Percentiles rank a stretch among this genome's conserved stretches.
Evolutionary conservation across 495 filamentous ascomycete species (phyloP).

Genomic region (Podospora comata): DNA sequence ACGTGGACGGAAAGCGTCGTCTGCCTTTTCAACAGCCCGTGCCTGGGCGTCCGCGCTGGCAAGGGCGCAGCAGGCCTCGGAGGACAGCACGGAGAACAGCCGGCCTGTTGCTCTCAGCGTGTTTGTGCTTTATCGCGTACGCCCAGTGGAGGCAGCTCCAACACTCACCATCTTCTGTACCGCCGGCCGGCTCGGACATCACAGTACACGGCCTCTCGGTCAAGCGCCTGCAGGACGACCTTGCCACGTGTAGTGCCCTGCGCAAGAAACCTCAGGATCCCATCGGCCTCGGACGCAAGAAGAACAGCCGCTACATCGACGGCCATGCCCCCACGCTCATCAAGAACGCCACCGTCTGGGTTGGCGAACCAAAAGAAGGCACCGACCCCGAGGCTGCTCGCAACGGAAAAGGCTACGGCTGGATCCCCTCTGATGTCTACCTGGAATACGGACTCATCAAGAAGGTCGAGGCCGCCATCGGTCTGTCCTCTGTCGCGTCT

Average conservation of each 20-base stretch:
- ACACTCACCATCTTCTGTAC: neutral
- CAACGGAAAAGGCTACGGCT: conserved; percentile 44
- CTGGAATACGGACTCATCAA: conserved; percentile 50
- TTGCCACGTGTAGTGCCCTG: conserved; percentile 39
- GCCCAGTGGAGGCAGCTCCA: conserved; percentile 48
- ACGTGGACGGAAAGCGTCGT: neutral
- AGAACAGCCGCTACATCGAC: conserved; percentile 48
- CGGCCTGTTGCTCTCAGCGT: neutral
- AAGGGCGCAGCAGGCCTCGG: neutral
- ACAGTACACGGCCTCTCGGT: conserved; percentile 33
- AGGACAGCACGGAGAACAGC: neutral
- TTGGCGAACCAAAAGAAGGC: conserved; percentile 47
- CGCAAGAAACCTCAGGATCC: conserved; percentile 43
- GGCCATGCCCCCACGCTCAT: conserved; percentile 48
- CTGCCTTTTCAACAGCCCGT: neutral
- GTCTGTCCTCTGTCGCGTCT: conserved; percentile 28
- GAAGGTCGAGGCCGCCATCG: conserved; percentile 37
- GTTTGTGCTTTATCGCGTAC: conserved; percentile 41
- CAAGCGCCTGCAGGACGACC: conserved; percentile 40
- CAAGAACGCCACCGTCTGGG: conserved; percentile 51
- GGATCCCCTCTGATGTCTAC: conserved; percentile 45
- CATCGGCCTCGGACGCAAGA: conserved; percentile 42
- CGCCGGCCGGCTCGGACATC: conserved; percentile 16
- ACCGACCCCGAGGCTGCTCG: conserved; percentile 43
- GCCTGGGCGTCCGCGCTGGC: neutral